Conservation (phyloP, 176 grass and related monocot genomes). For the Hordeum marinum region DNA sequence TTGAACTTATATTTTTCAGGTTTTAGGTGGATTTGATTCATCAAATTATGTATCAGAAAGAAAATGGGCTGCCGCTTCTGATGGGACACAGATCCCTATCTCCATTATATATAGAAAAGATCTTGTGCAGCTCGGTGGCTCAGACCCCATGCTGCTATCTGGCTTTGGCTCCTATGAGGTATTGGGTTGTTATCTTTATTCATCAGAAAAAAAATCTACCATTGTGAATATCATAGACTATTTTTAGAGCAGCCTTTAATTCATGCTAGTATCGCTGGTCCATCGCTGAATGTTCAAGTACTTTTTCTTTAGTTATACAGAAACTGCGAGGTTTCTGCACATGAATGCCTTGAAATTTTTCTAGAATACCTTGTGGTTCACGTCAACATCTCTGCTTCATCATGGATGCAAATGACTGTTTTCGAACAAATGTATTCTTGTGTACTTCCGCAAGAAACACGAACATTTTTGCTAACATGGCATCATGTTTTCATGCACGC, state of each 20-base stretch:
- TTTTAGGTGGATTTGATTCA: slow-evolving; percentile 80
- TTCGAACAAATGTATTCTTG: background rate
- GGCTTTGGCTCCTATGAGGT: slow-evolving; percentile 92
- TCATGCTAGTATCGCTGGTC: background rate
- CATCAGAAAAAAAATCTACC: background rate
- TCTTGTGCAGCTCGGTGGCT: slow-evolving; percentile 75
- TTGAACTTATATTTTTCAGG: slow-evolving; percentile 33
- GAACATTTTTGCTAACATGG: background rate
- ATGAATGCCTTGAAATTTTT: background rate
- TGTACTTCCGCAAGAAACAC: background rate
- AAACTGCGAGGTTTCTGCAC: background rate
- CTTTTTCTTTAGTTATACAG: background rate
- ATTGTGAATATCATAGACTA: background rate
- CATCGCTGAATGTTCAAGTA: slow-evolving; percentile 1
- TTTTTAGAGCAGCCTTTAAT: background rate
- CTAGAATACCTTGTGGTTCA: background rate
- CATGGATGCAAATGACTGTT: background rate
- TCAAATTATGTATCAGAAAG: slow-evolving; percentile 89
- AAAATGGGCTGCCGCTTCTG: slow-evolving; percentile 72
- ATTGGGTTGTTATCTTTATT: background rate
- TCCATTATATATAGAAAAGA: slow-evolving; percentile 89
- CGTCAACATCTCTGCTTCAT: background rate
- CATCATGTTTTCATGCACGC: background rate
- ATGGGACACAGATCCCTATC: slow-evolving; percentile 77
- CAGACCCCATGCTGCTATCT: slow-evolving; percentile 82